Evolutionary conservation across 768 basidiomycete genomes (phyloP).

Genomic region (Amanita inopinata): DNA sequence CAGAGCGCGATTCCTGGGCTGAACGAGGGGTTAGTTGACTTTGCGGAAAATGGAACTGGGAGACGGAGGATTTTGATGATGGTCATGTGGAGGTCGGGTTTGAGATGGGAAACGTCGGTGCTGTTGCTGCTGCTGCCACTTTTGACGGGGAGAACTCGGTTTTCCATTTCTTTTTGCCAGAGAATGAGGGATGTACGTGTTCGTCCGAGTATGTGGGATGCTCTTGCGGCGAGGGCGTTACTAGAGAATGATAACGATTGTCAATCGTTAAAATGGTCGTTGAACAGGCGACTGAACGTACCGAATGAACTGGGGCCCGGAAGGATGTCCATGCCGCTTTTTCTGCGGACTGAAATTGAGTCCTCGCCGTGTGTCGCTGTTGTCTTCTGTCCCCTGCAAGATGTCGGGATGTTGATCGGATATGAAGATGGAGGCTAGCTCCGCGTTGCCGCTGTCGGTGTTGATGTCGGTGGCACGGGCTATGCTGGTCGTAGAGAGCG

Average conservation of each 20-base stretch:
- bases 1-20: constrained; percentile 8
- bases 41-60: background rate
- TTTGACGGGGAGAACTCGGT: background rate
- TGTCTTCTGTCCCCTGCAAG: constrained; percentile 15
- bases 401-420: constrained; percentile 32
- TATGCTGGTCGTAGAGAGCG: constrained; percentile 40
- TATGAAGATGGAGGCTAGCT: constrained; percentile 43
- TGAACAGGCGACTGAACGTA: constrained; percentile 17
- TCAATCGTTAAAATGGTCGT: background rate
- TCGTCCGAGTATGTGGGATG: constrained; percentile 28
- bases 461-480: constrained; percentile 42
- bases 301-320: constrained; percentile 34
- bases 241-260: constrained; percentile 17
- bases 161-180: constrained; percentile 38
- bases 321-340: constrained; percentile 22
- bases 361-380: constrained; percentile 31
- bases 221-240: constrained; percentile 38
- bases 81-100: constrained; percentile 3
- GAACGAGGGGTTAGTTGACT: background rate
- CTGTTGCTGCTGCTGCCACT: no score
- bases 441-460: constrained; percentile 28
- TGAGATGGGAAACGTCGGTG: background rate
- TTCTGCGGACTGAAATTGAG: constrained; percentile 48
- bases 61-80: constrained; percentile 2
- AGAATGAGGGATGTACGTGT: constrained; percentile 31